These are phyloP conservation scores for Centella asiatica DNA, from an alignment of 129 eudicot species.

Conservation along the genomic window DNA sequence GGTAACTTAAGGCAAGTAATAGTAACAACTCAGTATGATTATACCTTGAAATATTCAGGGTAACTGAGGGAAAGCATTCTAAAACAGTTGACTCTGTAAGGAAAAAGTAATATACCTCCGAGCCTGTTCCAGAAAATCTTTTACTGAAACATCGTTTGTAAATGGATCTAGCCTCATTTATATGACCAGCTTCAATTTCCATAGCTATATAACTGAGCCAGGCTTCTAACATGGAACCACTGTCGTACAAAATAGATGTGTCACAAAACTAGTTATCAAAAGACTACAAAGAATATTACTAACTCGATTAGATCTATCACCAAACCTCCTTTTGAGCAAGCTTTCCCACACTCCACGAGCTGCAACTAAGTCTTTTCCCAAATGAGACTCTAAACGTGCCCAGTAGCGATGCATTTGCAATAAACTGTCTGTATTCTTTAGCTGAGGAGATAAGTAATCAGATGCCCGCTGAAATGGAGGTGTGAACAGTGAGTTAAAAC, in stretches of 20 bases:
- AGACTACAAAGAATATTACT: not conserved
- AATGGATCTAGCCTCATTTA: constrained; percentile 82
- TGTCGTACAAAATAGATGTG: constrained; percentile 15
- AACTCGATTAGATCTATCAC: not conserved
- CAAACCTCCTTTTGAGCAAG: constrained; percentile 79
- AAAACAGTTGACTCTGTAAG: not conserved
- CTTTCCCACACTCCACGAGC: constrained; percentile 98
- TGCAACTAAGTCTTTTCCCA: constrained; percentile 61
- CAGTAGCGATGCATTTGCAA: constrained; percentile 73
- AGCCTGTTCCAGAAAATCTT: constrained; percentile 78
- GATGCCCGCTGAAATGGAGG: constrained; percentile 65
- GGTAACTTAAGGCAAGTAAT: too few species aligned
- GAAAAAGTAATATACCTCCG: constrained; percentile 52
- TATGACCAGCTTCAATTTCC: constrained; percentile 68
- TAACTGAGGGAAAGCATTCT: not conserved
- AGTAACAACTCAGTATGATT: not conserved
- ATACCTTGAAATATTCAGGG: not conserved
- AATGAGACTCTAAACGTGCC: constrained; percentile 63
- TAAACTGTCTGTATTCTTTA: constrained; percentile 57
- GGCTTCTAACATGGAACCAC: constrained; percentile 77
- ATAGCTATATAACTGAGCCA: constrained; percentile 78
- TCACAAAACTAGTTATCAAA: not conserved
- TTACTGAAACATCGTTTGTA: constrained; percentile 77
- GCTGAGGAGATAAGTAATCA: constrained; percentile 60
- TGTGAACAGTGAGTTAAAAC: not conserved